These are phyloP conservation scores for Colletotrichum endophyticum DNA, from an alignment of 2,329 filamentous ascomycete species.

Conservation along the genomic window DNA sequence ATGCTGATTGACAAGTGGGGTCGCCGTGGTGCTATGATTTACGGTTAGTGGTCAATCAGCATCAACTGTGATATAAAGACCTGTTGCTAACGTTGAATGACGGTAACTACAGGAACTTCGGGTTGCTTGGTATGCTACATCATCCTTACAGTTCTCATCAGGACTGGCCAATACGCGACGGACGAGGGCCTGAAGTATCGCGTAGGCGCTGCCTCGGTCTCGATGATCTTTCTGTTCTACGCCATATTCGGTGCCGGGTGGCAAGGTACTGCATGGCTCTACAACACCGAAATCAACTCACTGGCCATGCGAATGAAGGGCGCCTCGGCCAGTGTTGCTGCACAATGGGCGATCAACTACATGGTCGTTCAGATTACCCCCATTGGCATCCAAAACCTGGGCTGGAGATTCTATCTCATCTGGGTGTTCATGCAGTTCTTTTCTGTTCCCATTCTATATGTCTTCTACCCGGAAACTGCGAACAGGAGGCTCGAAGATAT, in stretches of 20 bases:
- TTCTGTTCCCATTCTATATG: background rate
- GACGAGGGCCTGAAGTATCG: background rate
- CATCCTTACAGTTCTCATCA: background rate
- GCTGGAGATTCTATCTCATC: background rate
- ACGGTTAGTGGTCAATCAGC: background rate
- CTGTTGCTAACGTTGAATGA: background rate
- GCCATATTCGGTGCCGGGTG: background rate
- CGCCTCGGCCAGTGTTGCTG: background rate
- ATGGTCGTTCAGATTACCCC: background rate
- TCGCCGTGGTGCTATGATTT: background rate
- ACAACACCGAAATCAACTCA: background rate
- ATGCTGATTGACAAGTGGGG: background rate
- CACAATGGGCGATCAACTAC: background rate
- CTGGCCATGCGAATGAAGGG: background rate
- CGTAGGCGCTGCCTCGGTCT: fast-evolving
- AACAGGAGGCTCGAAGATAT: background rate
- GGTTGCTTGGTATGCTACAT: background rate
- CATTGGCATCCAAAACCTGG: background rate
- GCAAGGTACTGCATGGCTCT: background rate
- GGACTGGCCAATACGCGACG: background rate
- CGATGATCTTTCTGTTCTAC: background rate
- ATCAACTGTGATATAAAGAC: background rate
- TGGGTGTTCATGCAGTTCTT: background rate
- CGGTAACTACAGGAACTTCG: background rate
- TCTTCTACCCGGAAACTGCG: background rate